Base-by-base conservation (phyloP, 2,329 filamentous ascomycete genomes). In the Nigrograna mackinnonii region DNA sequence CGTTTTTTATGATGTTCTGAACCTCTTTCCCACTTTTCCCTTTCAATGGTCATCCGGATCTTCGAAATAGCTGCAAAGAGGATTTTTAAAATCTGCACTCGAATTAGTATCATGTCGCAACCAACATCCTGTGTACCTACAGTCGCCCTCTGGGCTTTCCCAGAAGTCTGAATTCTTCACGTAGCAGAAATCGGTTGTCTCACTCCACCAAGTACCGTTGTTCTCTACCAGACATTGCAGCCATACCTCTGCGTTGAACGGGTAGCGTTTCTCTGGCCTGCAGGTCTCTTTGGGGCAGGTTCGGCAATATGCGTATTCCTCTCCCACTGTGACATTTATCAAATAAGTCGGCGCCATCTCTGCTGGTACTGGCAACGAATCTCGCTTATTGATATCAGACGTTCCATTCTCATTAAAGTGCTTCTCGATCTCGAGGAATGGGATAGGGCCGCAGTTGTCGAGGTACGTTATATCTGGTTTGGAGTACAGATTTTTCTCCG, bases 111-210 rank as follows among this genome's bases (percentile, higher is more conserved):
- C 5, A n/a, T 21, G n/a, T 24, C 17, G 6, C 20, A 37, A 12
- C 18, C 7, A 33, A 16, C 9, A 17, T 33, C 16, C 9, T 7
- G 9, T 7, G 31, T 7, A 48, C 54, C 50, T 35, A 57, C 54
- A 53, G 18, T 63, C 57, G 5, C 52, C 52, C 24, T 51, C 48
- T 1, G 54, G 54, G 44, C 39, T 47, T 38, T 64, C 20, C 58
- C 59, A 63, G 22, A 62, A 55, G 33, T 63, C 60, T 21, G 46
- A 37, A 24, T 52, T 52, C 19, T 51, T 54, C 13, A 60, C 43
- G 43, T 61, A 65, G 35, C 61, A 63, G 24, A 61, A 63, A 40
- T 65, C 61, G 2, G 51, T 63, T 19, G 60, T 62, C 43, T 58
- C 44, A 17, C 47, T 52, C 58, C 58, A 63, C 38, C 39, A 58